These are phyloP conservation scores for Keithomyces neogunnii DNA, from an alignment of 2,329 filamentous ascomycete genomes.

Conservation along the genomic window DNA sequence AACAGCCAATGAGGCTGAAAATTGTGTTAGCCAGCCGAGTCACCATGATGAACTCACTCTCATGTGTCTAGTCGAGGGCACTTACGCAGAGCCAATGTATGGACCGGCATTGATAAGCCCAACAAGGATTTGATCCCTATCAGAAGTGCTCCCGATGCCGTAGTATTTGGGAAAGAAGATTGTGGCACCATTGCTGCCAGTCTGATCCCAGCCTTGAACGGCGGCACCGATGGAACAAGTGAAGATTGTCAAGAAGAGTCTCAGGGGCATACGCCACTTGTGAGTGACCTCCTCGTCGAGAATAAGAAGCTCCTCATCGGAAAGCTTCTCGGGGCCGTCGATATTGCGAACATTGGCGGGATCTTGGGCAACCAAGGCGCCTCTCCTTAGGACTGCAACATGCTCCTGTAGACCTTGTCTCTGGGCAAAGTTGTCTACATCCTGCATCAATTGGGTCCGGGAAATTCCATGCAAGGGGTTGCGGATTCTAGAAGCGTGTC, in stretches of 20 bases:
- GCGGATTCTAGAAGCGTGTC: constrained; percentile 28
- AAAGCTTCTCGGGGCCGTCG: constrained; percentile 43
- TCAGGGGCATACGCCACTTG: constrained; percentile 55
- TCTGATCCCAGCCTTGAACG: constrained; percentile 60
- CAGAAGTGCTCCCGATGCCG: constrained; percentile 24
- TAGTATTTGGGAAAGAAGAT: constrained; percentile 46
- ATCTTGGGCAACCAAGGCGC: constrained; percentile 44
- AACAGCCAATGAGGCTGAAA: constrained; percentile 42
- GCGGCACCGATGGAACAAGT: constrained; percentile 61
- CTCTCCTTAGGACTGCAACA: constrained; percentile 49
- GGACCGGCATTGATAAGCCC: constrained; percentile 56
- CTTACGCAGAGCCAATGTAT: constrained; percentile 36
- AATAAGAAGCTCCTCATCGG: constrained; percentile 45
- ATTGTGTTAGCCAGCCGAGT: constrained; percentile 6
- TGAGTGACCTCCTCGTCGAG: constrained; percentile 54
- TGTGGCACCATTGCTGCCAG: constrained; percentile 53
- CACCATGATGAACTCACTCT: no score
- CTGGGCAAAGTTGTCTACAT: constrained; percentile 52
- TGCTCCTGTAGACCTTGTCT: constrained; percentile 52
- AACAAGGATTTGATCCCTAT: constrained; percentile 39
- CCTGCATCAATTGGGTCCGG: constrained; percentile 41
- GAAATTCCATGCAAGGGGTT: constrained; percentile 42
- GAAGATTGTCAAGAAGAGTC: constrained; percentile 57
- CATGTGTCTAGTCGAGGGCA: constrained; percentile 10
- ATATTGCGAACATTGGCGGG: constrained; percentile 49